Percentiles rank a stretch among this genome's conserved stretches.
Conservation (phyloP, 768 basidiomycete genomes). For the Boletus pseudopeckii region DNA sequence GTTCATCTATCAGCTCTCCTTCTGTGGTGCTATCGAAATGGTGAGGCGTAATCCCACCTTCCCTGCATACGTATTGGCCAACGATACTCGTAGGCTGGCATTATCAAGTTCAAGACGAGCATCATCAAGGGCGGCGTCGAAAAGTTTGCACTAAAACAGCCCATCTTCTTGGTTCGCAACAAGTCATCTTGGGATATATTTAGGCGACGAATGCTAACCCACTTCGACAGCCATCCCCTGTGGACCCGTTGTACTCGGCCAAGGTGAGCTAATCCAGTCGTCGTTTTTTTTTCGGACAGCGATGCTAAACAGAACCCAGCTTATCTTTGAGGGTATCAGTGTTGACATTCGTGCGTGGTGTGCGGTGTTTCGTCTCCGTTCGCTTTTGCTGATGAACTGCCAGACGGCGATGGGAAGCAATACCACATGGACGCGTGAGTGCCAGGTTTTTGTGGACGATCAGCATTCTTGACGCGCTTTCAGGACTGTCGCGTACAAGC, state of each 20-base stretch:
- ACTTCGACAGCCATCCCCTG: constrained; percentile 56
- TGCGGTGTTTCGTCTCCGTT: not conserved
- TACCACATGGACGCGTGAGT: constrained; percentile 74
- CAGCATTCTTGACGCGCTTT: not conserved
- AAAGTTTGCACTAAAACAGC: constrained; percentile 70
- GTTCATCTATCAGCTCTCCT: constrained; percentile 46
- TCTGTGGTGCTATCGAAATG: constrained; percentile 81
- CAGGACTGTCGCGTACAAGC: constrained; percentile 75
- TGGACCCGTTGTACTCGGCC: constrained; percentile 72
- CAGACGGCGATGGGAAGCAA: constrained; percentile 71
- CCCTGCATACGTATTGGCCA: not conserved
- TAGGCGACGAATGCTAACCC: not conserved
- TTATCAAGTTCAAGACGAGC: constrained; percentile 67
- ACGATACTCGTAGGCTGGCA: constrained; percentile 47
- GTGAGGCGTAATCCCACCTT: constrained; percentile 23
- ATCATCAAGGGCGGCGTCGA: constrained; percentile 73
- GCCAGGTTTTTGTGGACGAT: not conserved
- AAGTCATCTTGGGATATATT: too few species aligned
- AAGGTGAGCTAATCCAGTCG: constrained; percentile 38
- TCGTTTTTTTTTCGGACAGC: not conserved
- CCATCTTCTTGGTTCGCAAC: constrained; percentile 61
- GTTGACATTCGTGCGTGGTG: constrained; percentile 58
- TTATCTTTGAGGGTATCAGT: constrained; percentile 73
- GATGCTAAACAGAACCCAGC: constrained; percentile 30
- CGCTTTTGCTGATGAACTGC: not conserved